Base-by-base conservation (phyloP, 768 basidiomycete species). In the Strobilomyces dryophilus region DNA sequence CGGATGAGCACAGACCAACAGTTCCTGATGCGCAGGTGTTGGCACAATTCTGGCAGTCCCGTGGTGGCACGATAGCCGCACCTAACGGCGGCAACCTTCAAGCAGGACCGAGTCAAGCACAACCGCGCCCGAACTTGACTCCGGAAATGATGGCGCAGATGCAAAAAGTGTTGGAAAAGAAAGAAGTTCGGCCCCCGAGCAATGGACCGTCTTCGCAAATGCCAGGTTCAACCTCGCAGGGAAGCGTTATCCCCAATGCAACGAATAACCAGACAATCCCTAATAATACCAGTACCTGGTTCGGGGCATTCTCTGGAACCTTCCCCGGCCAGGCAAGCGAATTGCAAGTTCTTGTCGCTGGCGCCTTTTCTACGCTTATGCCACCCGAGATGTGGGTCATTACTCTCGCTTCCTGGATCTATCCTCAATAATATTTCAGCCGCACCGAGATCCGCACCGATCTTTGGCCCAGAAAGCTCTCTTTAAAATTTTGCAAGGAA, bases 381-480 rank as follows among this genome's bases (percentile, higher is more conserved):
- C 55, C 58, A 15, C 51, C 46, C 11, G 61, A 72, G 29, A 64
- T 73, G 77, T 77, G 60, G 31, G 78, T 69, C 29, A 11, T 45
- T 37, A 14, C 7, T n/a, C 21, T 21, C n/a, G 20, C 45, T 40
- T 31, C 11, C 37, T 29, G 14, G 51, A 34, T 24, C 17, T 55
- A 18, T 5, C 12, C 52, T 57, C 40, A 57, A 18, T 27, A 20
- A n/a, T 51, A 4, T 35, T 37, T 31, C 59, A 87, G 85, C 49
- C 79, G 67, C 42, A 56, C 74, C 6, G 73, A 79, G 2, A 78
- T 74, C 47, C 79, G 68, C 45, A 58, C 74, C 8, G 73, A 79
- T 2, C 77, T 73, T 0, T 87, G 84, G 85, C 85, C 85, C 1
- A 50, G 57, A 8, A 59, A 61, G 4, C 56, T 86, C 56, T 58